Percentiles rank a stretch among this genome's conserved stretches.
Conservation (phyloP, 805 yeast genomes). For the Kazachstania africana region DNA sequence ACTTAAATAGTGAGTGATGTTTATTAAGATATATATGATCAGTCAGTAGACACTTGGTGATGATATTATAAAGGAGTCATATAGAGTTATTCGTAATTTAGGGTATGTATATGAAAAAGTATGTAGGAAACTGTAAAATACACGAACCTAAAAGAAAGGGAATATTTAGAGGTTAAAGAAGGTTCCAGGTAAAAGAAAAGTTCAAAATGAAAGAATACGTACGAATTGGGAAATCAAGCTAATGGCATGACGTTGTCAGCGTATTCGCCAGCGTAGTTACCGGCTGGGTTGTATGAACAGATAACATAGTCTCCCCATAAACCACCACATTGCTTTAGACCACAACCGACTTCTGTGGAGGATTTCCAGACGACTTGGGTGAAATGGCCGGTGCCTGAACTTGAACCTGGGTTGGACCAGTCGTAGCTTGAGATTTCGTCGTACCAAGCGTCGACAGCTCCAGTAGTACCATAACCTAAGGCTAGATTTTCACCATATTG, state of each 20-base stretch:
- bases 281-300: constrained; percentile 66
- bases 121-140: too few relatives aligned
- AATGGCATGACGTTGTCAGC: constrained; percentile 8
- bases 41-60: too few relatives aligned
- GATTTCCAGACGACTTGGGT: constrained; percentile 65
- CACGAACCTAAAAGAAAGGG: too few relatives aligned
- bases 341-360: constrained; percentile 56
- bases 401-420: constrained; percentile 43
- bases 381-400: constrained; percentile 42
- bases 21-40: too few relatives aligned
- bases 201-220: too few relatives aligned
- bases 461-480: constrained; percentile 37
- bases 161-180: too few relatives aligned
- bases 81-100: too few relatives aligned
- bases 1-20: too few relatives aligned
- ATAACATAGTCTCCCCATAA: constrained; percentile 49
- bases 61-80: too few relatives aligned
- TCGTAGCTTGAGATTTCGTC: constrained; percentile 46
- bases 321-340: constrained; percentile 45
- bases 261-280: constrained; percentile 36
- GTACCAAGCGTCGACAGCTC: constrained; percentile 64
- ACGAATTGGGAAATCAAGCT: too few relatives aligned
- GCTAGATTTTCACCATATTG: constrained; percentile 70
- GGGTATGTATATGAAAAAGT: too few relatives aligned
- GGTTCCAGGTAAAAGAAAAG: too few relatives aligned